Evolutionary conservation across 345 rosid genomes (phyloP).

Genomic region (Barbarea vulgaris): DNA sequence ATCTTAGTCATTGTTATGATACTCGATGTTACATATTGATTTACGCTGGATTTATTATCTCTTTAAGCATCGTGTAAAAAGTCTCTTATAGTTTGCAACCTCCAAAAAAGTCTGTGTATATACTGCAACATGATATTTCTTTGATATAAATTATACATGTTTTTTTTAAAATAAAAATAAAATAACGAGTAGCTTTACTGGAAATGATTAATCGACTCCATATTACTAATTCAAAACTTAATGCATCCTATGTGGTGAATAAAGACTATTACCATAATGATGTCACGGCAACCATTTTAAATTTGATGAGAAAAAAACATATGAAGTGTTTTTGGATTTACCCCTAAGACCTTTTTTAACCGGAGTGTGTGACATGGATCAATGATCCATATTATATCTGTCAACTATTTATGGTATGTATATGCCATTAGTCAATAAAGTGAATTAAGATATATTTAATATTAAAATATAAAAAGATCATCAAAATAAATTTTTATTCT

Average conservation of each 20-base stretch:
- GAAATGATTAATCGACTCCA: background rate
- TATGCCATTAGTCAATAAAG: background rate
- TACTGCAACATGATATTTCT: background rate
- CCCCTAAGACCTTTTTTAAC: constrained; percentile 1
- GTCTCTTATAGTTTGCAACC: too few species aligned
- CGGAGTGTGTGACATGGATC: constrained; percentile 21
- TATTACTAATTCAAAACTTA: background rate
- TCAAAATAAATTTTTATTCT: background rate
- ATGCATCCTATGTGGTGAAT: background rate
- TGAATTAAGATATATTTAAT: background rate
- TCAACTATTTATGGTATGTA: background rate
- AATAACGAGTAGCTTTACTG: background rate
- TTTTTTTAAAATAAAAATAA: too few species aligned
- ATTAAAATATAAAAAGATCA: background rate
- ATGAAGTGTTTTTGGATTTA: background rate
- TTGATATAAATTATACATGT: background rate
- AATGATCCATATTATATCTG: background rate
- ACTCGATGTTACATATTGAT: constrained; percentile 11
- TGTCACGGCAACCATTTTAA: constrained; percentile 3
- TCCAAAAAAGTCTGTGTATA: background rate
- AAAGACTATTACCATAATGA: constrained; percentile 4
- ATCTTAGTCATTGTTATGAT: constrained; percentile 12
- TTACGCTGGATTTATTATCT: background rate
- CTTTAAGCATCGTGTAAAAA: background rate
- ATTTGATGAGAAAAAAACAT: too few species aligned